phyloP scores from a whole-genome alignment of 148 eudicot species.

The Simmondsia chinensis region DNA sequence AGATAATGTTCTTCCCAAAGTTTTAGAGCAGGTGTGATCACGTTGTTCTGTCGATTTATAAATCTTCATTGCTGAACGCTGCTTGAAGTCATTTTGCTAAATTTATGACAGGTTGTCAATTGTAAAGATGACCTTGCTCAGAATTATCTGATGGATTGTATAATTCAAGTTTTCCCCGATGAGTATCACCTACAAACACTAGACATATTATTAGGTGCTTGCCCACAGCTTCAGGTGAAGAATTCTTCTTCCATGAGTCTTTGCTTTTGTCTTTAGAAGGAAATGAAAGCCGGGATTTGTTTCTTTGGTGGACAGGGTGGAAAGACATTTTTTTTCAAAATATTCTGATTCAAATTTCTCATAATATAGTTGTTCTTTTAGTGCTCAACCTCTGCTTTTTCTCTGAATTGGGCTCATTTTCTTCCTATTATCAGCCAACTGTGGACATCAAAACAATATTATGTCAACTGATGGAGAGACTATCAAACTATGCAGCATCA shows the following conservation, averaged over 20 bases:
- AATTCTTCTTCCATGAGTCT: background rate
- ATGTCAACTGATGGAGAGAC: slow-evolving; percentile 89
- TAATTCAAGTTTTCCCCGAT: slow-evolving; percentile 98
- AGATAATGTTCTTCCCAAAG: slow-evolving; percentile 86
- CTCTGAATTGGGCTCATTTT: slow-evolving; percentile 3
- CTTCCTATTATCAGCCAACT: slow-evolving; percentile 47
- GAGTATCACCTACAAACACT: slow-evolving; percentile 98
- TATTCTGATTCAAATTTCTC: background rate
- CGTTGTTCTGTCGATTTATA: background rate
- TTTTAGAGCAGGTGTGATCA: slow-evolving; percentile 78
- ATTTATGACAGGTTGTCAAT: slow-evolving; percentile 64
- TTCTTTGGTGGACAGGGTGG: too few species aligned
- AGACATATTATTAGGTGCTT: slow-evolving; percentile 80
- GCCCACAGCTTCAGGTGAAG: slow-evolving; percentile 90
- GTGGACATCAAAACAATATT: slow-evolving; percentile 89
- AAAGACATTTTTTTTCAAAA: too few species aligned
- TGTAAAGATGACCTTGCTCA: slow-evolving; percentile 94
- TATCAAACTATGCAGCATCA: slow-evolving; percentile 91
- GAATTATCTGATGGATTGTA: slow-evolving; percentile 92
- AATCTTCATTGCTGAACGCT: background rate
- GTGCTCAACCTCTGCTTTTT: too few species aligned
- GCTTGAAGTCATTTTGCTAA: background rate
- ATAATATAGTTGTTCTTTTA: background rate
- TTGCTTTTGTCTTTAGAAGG: background rate
- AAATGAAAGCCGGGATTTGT: too few species aligned